Evolutionary conservation across 1,284 basidiomycete genomes (phyloP).

Genomic region (Moesziomyces sp.): DNA sequence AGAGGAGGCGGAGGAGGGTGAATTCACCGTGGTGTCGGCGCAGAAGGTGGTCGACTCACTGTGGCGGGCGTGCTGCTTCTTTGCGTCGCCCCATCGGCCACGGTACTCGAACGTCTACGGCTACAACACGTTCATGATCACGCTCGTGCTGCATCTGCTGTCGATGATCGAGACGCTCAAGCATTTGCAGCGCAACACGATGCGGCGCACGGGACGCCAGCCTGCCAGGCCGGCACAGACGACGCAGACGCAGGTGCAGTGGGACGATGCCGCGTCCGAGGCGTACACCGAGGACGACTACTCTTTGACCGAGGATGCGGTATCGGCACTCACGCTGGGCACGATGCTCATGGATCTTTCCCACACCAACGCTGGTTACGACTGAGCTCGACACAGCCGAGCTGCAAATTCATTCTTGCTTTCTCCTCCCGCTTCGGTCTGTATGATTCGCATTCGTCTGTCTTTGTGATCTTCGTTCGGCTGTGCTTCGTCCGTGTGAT

Average conservation of each 20-base stretch:
- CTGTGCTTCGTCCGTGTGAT: too few species aligned
- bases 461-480: too few species aligned
- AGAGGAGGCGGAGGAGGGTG: conserved; percentile 16
- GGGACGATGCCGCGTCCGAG: conserved; percentile 1
- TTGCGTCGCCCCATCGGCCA: conserved; percentile 17
- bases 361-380: not conserved
- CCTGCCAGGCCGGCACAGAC: not conserved
- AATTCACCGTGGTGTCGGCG: conserved; percentile 8
- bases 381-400: not conserved
- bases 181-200: conserved; percentile 14
- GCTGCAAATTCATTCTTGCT: too few species aligned
- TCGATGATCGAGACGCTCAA: conserved; percentile 35
- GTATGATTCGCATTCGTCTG: too few species aligned
- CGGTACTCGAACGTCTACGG: conserved; percentile 33
- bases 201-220: not conserved
- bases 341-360: conserved; percentile 5
- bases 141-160: conserved; percentile 17
- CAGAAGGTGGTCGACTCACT: conserved; percentile 31
- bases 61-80: conserved; percentile 29
- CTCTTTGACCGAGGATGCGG: conserved; percentile 12
- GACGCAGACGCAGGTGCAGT: not conserved
- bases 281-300: conserved; percentile 3
- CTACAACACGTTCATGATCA: conserved; percentile 45
- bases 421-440: too few species aligned
- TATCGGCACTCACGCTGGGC: conserved; percentile 13